Evolutionary conservation across 345 rosid genomes (phyloP), one percentile per base, ranked within the genome.

Genomic region (Rhodamnia rubescens): DNA sequence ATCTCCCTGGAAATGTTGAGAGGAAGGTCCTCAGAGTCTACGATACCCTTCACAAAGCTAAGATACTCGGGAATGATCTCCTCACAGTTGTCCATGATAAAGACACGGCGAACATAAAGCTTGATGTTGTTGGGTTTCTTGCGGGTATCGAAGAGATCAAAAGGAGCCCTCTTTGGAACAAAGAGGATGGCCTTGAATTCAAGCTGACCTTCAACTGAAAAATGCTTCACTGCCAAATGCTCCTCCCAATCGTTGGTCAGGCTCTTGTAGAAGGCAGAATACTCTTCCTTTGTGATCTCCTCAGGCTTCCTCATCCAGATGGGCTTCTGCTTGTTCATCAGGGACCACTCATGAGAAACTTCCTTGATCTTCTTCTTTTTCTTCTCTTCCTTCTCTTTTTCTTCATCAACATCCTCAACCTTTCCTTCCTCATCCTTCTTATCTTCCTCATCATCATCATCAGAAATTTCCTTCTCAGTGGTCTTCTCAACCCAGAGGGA

Each of bases 221-320:
- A 95, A 82, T 95, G 98, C 89, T 95, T 95, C 55, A 95, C 98
- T 61, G 91, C 90, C 89, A 95, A 89, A 81, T 95, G 96, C 92
- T 95, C 98, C 80, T 95, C 98, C 98, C 98, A 95, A 22, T 95
- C 98, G 57, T 95, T 95, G 84, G 96, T 94, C 15, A 95, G 87
- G 87, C 98, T 95, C 93, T 95, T 95, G 94, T 95, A 94, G 89
- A 95, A 95, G n/a, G 97, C 96, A 85, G 95, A 88, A 81, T 95
- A 95, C 29, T 95, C 98, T 82, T 95, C 98, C 92, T 95, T 95
- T 0, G 84, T 88, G 84, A 95, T 95, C 85, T 95, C 98, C 88
- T 95, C 98, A 0, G 98, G 96, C 82, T 95, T 95, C 92, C 97
- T 94, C 98, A 95, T 93, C 98, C 97, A 95, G 58, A 95, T 94